Percentiles rank a stretch among this genome's conserved stretches.
phyloP scores from a whole-genome alignment of 2,329 filamentous ascomycete species.

The Diaporthe capsici region DNA sequence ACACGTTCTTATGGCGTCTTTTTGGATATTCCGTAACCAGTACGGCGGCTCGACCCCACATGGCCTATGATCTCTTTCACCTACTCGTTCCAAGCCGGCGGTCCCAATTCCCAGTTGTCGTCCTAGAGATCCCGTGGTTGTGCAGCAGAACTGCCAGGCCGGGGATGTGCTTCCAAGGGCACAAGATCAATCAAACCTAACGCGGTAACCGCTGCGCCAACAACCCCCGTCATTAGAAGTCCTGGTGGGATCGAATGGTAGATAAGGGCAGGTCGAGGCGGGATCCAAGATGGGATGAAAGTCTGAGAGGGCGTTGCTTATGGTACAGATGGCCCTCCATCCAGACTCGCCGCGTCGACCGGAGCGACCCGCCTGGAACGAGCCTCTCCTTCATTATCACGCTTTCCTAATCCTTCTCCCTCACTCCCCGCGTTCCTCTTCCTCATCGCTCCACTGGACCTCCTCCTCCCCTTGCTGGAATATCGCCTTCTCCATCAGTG shows the following conservation, averaged over 20 bases:
- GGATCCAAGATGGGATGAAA: constrained; percentile 1
- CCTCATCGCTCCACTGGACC: constrained; percentile 58
- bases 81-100: constrained; percentile 24
- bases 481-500: constrained; percentile 90
- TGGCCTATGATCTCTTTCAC: constrained; percentile 30
- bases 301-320: neutral
- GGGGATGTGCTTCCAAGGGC: constrained; percentile 33
- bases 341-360: neutral
- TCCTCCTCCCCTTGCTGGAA: constrained; percentile 79
- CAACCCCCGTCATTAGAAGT: neutral
- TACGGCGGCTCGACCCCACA: constrained; percentile 22
- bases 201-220: constrained; percentile 34
- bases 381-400: neutral
- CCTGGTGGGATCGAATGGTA: neutral
- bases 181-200: constrained; percentile 2
- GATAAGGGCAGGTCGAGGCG: constrained; percentile 7
- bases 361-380: neutral
- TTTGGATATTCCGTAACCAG: constrained; percentile 35
- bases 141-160: constrained; percentile 34
- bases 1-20: constrained; percentile 38
- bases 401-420: too few relatives aligned
- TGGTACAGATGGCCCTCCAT: neutral
- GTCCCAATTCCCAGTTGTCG: constrained; percentile 19
- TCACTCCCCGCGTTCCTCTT: constrained; percentile 35
- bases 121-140: constrained; percentile 26